phyloP scores from a whole-genome alignment of 768 basidiomycete species.

The Macrolepiota albuminosa region DNA sequence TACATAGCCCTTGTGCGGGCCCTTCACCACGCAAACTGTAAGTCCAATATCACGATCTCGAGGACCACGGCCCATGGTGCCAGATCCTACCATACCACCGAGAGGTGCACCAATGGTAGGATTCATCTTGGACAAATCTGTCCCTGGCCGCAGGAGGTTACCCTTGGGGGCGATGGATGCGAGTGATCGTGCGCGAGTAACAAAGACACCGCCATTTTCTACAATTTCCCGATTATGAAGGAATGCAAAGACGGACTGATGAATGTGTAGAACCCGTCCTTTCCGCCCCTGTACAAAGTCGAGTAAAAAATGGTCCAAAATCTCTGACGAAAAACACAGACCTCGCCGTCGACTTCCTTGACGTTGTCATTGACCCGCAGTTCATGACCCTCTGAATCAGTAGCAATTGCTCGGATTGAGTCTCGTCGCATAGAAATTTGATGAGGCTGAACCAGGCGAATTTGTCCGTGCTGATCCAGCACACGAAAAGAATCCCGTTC shows the following conservation, averaged over 20 bases:
- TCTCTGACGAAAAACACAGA: conserved; percentile 27
- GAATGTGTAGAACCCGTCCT: conserved; percentile 89
- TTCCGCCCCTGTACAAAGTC: conserved; percentile 57
- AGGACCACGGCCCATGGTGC: conserved; percentile 72
- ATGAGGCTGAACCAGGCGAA: conserved; percentile 85
- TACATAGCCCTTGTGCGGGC: conserved; percentile 84
- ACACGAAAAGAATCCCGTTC: conserved; percentile 96
- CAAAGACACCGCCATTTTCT: conserved; percentile 94
- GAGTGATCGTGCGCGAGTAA: conserved; percentile 80
- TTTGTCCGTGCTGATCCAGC: conserved; percentile 89
- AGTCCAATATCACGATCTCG: conserved; percentile 80
- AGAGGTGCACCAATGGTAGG: conserved; percentile 61
- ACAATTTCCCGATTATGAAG: conserved; percentile 85
- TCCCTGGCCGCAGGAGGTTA: conserved; percentile 55
- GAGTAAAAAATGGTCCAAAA: background rate
- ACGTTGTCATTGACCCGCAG: conserved; percentile 86
- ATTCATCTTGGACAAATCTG: conserved; percentile 91
- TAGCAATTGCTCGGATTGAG: conserved; percentile 78
- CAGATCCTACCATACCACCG: conserved; percentile 80
- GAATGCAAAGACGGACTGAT: conserved; percentile 93
- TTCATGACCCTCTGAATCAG: conserved; percentile 85
- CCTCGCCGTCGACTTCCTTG: conserved; percentile 88
- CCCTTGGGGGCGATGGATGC: conserved; percentile 86
- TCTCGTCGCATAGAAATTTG: conserved; percentile 92
- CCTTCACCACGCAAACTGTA: conserved; percentile 76